A percentile compares a stretch with the other conserved stretches of the same genome.
Conservation (phyloP, 148 eudicot genomes). For the Simmondsia chinensis region DNA sequence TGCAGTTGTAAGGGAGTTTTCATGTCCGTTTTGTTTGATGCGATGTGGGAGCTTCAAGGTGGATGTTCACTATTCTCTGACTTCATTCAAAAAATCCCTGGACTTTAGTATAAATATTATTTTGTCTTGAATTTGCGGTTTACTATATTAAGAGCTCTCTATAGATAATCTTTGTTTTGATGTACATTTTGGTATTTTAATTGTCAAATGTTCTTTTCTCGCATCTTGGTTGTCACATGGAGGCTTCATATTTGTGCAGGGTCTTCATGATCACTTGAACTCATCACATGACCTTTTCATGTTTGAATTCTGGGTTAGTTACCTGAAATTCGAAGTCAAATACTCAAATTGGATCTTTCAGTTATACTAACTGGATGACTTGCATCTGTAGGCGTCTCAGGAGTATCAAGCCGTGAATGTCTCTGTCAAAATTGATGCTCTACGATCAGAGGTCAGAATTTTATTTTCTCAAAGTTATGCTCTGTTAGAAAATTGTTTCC, state of each 20-base stretch:
- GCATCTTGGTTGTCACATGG: neutral
- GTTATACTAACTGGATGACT: constrained; percentile 9
- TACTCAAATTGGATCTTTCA: neutral
- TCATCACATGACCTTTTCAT: constrained; percentile 85
- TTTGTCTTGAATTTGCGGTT: no score
- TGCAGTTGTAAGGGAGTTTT: constrained; percentile 77
- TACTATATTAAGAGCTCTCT: no score
- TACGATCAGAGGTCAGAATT: constrained; percentile 54
- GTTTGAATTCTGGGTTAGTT: constrained; percentile 86
- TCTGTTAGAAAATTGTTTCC: neutral
- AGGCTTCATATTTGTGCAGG: constrained; percentile 34
- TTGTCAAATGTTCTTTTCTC: neutral
- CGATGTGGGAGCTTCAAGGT: constrained; percentile 89
- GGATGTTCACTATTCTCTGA: constrained; percentile 2
- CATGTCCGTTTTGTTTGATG: constrained; percentile 91
- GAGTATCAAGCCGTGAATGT: constrained; percentile 78
- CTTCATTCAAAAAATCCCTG: neutral
- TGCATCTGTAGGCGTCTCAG: constrained; percentile 42
- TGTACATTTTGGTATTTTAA: no score
- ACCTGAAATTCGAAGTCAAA: constrained; percentile 10
- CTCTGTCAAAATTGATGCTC: constrained; percentile 53
- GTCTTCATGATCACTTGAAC: constrained; percentile 60
- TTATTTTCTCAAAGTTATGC: neutral
- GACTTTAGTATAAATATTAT: no score
- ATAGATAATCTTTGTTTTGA: no score